Evolutionary conservation across 2,329 filamentous ascomycete species (phyloP), one percentile per base, ranked within the genome.

Genomic region (Colletotrichum sp.): DNA sequence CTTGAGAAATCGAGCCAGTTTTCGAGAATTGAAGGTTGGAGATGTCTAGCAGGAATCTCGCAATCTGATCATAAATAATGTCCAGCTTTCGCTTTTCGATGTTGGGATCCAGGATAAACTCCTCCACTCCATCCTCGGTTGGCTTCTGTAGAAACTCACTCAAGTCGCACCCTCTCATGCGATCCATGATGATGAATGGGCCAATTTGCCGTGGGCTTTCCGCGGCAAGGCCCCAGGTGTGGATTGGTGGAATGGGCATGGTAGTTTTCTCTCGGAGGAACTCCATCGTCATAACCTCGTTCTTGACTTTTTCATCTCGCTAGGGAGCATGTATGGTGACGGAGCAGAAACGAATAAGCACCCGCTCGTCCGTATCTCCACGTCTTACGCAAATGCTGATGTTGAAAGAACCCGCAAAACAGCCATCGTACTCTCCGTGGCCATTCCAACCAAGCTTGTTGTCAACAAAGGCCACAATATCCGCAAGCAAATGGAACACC

Each of bases 1-100:
- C 77, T 65, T 78, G 75, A 5, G 83, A 83, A 65, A 87, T 83
- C 28, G 84, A 81, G 8, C 84, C 83, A 43, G 85, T 84, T 6
- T 62, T 43, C 24, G 77, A 18, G 74, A 86, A 84, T 2, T 61
- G 28, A 36, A 83, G 78, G 28, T 77, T 74, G 74, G 80, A 86
- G 43, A 86, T 77, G 32, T 82, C 78, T 8, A 80, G 64, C n/a
- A 81, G n/a, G 62, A 77, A 80, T 55, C 70, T 67, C 15, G 80
- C 80, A 21, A 81, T 76, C 70, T 82, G 79, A 36, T 61, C 18
- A 34, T 81, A 81, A 71, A 81, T 71, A 9, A 70, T 73, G 61
- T 79, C 73, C 21, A 81, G 69, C 38, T 67, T 70, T n/a, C 65
- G n/a, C 8, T 78, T 62, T 55, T 81, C 78, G 66, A 81, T 76